These are phyloP conservation scores for Trichomonascaceae sp. DNA, from an alignment of 1,139 yeast genomes.

Conservation along the genomic window DNA sequence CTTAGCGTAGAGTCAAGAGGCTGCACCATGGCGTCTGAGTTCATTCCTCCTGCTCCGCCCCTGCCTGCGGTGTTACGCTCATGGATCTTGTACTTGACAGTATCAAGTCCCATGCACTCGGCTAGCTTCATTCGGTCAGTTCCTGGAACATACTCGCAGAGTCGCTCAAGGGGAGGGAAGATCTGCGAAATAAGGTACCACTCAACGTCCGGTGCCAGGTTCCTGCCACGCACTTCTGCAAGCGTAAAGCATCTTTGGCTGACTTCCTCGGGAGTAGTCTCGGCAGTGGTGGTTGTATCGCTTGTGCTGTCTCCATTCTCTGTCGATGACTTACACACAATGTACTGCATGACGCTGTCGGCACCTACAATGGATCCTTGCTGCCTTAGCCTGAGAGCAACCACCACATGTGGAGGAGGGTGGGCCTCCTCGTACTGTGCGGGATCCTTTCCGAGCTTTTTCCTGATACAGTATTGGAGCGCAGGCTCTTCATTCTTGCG, in stretches of 20 bases:
- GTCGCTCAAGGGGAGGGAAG: constrained; percentile 81
- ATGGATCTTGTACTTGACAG: constrained; percentile 40
- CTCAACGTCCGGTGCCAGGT: constrained; percentile 56
- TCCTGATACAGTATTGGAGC: constrained; percentile 38
- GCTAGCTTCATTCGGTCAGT: constrained; percentile 74
- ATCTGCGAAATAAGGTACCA: constrained; percentile 83
- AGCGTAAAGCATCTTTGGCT: constrained; percentile 76
- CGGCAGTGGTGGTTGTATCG: constrained; percentile 12
- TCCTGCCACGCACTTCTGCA: constrained; percentile 47
- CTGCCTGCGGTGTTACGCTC: constrained; percentile 16
- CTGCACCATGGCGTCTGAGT: no score
- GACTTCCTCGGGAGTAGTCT: constrained; percentile 17
- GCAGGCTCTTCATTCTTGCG: constrained; percentile 48
- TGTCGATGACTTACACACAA: no score
- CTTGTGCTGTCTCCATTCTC: constrained; percentile 8
- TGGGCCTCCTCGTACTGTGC: constrained; percentile 38
- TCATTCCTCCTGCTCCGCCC: constrained; percentile 20
- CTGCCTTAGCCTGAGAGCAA: constrained; percentile 65
- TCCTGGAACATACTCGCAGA: constrained; percentile 77
- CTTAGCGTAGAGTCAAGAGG: constrained; percentile 75
- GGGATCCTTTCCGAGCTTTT: constrained; percentile 30
- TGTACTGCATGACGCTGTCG: constrained; percentile 82
- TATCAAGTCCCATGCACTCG: constrained; percentile 62
- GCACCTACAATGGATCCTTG: constrained; percentile 80
- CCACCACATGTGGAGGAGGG: constrained; percentile 86